Conservation (phyloP, 495 filamentous ascomycete genomes). For the Talaromyces liani region DNA sequence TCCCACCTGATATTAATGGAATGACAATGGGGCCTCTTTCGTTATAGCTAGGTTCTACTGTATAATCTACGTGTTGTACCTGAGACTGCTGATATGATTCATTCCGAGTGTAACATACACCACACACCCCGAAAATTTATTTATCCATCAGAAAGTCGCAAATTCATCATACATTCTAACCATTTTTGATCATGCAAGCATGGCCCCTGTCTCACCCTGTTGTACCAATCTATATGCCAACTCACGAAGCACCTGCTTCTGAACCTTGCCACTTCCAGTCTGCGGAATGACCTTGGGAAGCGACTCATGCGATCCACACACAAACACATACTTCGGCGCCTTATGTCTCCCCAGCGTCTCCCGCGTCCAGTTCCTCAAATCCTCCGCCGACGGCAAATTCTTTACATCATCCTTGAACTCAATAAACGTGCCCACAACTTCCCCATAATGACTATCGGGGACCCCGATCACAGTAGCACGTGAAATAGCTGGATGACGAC, state of each 20-base stretch:
- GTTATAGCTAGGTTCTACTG: too few species aligned
- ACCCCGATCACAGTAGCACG: constrained; percentile 57
- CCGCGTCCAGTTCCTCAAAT: constrained; percentile 52
- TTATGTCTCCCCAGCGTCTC: constrained; percentile 59
- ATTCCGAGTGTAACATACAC: too few species aligned
- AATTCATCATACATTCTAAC: background rate
- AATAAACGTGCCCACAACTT: constrained; percentile 60
- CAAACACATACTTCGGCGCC: constrained; percentile 58
- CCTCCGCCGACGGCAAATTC: constrained; percentile 31
- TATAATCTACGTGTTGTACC: too few species aligned
- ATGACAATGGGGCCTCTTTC: too few species aligned
- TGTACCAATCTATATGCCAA: constrained; percentile 24
- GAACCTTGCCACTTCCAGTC: constrained; percentile 66
- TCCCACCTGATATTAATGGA: too few species aligned
- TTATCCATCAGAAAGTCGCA: background rate
- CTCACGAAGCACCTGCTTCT: constrained; percentile 58
- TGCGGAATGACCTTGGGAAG: constrained; percentile 44
- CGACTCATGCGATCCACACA: constrained; percentile 55
- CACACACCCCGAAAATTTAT: too few species aligned
- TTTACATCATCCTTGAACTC: constrained; percentile 16
- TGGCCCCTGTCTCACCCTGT: background rate
- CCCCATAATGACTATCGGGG: constrained; percentile 55
- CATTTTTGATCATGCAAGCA: background rate
- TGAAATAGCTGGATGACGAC: constrained; percentile 46
- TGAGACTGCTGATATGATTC: too few species aligned